Base-by-base conservation (phyloP, 768 basidiomycete species). In the Xerocomus spinulosus region DNA sequence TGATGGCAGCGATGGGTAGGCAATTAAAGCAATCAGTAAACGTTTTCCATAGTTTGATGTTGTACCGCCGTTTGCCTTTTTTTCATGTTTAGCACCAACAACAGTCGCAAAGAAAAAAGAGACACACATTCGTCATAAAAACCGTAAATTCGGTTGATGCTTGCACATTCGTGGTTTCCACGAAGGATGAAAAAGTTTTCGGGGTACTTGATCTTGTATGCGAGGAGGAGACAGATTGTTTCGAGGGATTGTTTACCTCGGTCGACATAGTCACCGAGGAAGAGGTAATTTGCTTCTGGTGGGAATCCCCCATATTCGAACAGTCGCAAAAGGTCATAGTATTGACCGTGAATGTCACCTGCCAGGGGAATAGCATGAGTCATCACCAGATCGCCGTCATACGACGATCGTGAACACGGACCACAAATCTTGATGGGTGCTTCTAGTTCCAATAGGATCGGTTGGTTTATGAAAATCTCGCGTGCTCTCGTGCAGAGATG, bases 21-120 rank as follows among this genome's bases (percentile, higher is more conserved):
- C 95, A 98, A 75, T 99, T 99, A 81, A 99, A 99, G 74, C 95
- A 97, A 69, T 99, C 95, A 50, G 95, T 99, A 71, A 99, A 99
- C 29, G 95, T 99, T 80, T 99, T 99, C 95, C 95, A 99, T 66
- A 97, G 79, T 72, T 99, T 99, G 81, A 99, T 99, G 78, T 98
- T 99, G 80, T 97, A 98, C 66, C 95, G 85, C 68, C 95, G 92
- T 78, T 99, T 99, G 80, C 95, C 95, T 98, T 66, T 28, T 14
- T 32, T 52, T 39, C 17, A 8, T 20, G 41, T 34, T 68, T 55
- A 57, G 47, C 39, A 43, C 45, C 8, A 41, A 17, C 12, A 4
- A 37, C 38, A 28, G 7, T n/a, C 7, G 23, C 23, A 37, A 5
- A 9, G 28, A 24, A 25, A 44, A 8, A 46, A 51, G 23, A 9